Evolutionary conservation across 768 basidiomycete genomes (phyloP).

Genomic region (Crucibulum laeve): DNA sequence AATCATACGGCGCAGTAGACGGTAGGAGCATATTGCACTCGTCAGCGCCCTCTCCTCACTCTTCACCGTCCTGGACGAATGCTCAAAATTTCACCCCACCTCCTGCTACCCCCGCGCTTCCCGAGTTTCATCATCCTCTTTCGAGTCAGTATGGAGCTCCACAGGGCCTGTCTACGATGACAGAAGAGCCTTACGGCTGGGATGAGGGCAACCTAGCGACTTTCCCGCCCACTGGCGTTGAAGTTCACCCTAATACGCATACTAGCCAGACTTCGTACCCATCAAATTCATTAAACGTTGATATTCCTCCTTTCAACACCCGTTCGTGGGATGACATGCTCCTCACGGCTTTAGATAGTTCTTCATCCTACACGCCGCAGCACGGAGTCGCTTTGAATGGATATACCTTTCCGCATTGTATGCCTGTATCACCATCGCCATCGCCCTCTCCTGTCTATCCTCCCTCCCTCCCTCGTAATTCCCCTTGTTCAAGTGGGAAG

Average conservation of each 20-base stretch:
- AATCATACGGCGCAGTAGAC: no score
- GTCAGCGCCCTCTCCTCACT: not conserved
- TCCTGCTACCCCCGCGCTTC: not conserved
- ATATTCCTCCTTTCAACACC: constrained; percentile 21
- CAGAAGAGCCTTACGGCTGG: not conserved
- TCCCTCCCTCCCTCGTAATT: constrained; percentile 13
- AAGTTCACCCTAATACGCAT: not conserved
- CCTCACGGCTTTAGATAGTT: constrained; percentile 18
- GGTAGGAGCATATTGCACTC: not conserved
- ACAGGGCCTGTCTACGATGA: not conserved
- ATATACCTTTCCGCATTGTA: constrained; percentile 22
- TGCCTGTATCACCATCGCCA: constrained; percentile 30
- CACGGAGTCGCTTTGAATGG: constrained; percentile 19
- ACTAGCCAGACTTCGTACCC: not conserved
- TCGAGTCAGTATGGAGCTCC: not conserved
- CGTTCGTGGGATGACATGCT: constrained; percentile 21
- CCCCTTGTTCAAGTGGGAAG: constrained; percentile 10
- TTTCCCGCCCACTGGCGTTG: not conserved
- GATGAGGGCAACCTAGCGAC: not conserved
- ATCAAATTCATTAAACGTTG: constrained; percentile 19
- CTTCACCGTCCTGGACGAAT: not conserved
- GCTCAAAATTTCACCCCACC: not conserved
- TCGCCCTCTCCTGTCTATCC: constrained; percentile 23
- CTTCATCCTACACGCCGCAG: constrained; percentile 19
- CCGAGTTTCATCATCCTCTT: not conserved